Percentiles rank a stretch among this genome's conserved stretches.
Evolutionary conservation across 108 stramenopile genomes (phyloP).

Genomic region (Nannochloropsis oceanica): DNA sequence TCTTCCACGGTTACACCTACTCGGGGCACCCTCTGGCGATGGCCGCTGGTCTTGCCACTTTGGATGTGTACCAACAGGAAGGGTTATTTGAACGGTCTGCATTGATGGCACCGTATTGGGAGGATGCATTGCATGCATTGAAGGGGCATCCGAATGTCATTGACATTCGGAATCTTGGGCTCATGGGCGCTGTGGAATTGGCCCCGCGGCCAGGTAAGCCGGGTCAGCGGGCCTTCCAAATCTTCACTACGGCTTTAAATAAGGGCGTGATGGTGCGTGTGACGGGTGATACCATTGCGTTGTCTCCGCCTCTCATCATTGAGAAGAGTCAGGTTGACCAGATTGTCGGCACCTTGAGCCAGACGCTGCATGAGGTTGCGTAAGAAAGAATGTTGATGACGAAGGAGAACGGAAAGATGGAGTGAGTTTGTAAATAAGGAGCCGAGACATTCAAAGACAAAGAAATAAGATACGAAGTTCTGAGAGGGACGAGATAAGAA

Average conservation of each 20-base stretch:
- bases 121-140: not conserved
- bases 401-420: no score
- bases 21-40: slow-evolving; percentile 2
- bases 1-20: slow-evolving; percentile 13
- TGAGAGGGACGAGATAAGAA: no score
- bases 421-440: no score
- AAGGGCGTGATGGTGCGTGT: not conserved
- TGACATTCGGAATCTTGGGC: not conserved
- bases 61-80: not conserved
- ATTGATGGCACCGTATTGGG: not conserved
- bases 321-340: not conserved
- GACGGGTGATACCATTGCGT: not conserved
- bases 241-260: not conserved
- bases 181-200: slow-evolving; percentile 5
- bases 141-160: not conserved
- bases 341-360: not conserved
- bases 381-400: not conserved
- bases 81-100: not conserved
- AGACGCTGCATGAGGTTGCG: not conserved
- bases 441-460: no score
- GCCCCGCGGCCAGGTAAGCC: not conserved
- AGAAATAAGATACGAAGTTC: no score
- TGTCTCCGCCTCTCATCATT: not conserved
- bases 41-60: slow-evolving; percentile 5
- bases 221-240: not conserved